Evolutionary conservation across 768 basidiomycete species (phyloP).

Genomic region (Austroboletus eburneus): DNA sequence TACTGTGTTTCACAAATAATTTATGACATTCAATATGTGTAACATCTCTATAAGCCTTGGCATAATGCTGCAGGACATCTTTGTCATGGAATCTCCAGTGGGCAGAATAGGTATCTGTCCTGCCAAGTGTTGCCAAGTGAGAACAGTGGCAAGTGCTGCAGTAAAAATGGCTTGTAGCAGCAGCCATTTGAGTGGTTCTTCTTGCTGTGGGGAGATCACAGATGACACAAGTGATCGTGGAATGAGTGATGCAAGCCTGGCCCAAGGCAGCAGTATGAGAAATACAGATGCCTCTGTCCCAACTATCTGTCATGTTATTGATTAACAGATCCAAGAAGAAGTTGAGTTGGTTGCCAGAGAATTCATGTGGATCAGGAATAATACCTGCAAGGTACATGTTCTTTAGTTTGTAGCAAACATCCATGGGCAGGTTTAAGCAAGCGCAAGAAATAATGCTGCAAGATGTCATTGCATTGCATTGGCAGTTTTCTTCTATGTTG

Average conservation of each 20-base stretch:
- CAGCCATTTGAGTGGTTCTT: too few species aligned
- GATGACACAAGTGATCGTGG: too few species aligned
- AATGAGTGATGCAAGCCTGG: too few species aligned
- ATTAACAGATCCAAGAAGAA: constrained; percentile 29
- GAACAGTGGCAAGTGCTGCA: too few species aligned
- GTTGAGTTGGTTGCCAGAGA: constrained; percentile 26
- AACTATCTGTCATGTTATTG: constrained; percentile 20
- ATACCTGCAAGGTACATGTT: constrained; percentile 31
- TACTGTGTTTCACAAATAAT: constrained; percentile 2
- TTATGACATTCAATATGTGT: not conserved
- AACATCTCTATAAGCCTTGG: not conserved
- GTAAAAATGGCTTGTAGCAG: too few species aligned
- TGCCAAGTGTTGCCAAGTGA: too few species aligned
- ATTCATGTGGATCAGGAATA: constrained; percentile 30
- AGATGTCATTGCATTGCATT: constrained; percentile 25
- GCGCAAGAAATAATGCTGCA: constrained; percentile 31
- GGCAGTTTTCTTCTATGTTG: constrained; percentile 27
- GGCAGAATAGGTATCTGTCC: too few species aligned
- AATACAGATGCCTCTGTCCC: not conserved
- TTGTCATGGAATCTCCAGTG: constrained; percentile 2
- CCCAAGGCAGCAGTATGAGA: constrained; percentile 15
- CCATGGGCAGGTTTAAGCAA: constrained; percentile 32
- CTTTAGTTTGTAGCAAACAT: constrained; percentile 30
- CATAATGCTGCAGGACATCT: not conserved
- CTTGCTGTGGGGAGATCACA: too few species aligned